Base-by-base conservation (phyloP, 2,329 filamentous ascomycete species). In the Colletotrichum caudatum region DNA sequence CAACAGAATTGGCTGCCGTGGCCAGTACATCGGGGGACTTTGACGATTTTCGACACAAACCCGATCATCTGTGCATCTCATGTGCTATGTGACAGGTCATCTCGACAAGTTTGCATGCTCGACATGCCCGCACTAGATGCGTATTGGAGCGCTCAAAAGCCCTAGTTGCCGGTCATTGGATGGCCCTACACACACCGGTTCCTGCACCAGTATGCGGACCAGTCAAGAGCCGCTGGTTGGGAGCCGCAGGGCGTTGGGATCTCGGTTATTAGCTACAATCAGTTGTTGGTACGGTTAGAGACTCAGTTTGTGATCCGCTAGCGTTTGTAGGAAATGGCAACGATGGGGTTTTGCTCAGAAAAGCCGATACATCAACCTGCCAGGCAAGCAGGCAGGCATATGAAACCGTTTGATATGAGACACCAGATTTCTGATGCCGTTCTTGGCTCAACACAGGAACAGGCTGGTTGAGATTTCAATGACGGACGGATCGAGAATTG, bases 41-140 rank as follows among this genome's bases (percentile, higher is more conserved):
- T 29, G 26, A 44, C 64, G 29, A 35, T 48, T 39, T 68, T 62
- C n/a, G 64, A 41, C 26, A 26, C 39, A 71, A 54, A 44, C 48
- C 18, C 64, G 69, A 71, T 69, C 69, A 59, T 48, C 69, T 39
- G 44, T 35, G 59, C 65, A 71, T 71, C 54, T 71, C 69, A 48
- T 56, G 33, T 64, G 18, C 26, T 35, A 50, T 26, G 37, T 69
- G 69, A 69, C 65, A 71, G 51, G 46, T 71, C 69, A 71, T 48
- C 56, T 69, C 65, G 53, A 53, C 54, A 46, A 26, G 50, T 37
- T 63, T 62, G 51, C 64, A 58, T 62, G 64, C 20, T 20, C 29
- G 18, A 35, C 20, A 41, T 54, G 58, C 65, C 64, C 53, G 39
- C 59, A 54, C 39, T 26, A 51, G 44, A 53, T 59, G 50, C 23